A percentile compares a stretch with the other conserved stretches of the same genome.
phyloP scores from a whole-genome alignment of 371 early-diverging fungal species.

The Mortierella polycephala region DNA sequence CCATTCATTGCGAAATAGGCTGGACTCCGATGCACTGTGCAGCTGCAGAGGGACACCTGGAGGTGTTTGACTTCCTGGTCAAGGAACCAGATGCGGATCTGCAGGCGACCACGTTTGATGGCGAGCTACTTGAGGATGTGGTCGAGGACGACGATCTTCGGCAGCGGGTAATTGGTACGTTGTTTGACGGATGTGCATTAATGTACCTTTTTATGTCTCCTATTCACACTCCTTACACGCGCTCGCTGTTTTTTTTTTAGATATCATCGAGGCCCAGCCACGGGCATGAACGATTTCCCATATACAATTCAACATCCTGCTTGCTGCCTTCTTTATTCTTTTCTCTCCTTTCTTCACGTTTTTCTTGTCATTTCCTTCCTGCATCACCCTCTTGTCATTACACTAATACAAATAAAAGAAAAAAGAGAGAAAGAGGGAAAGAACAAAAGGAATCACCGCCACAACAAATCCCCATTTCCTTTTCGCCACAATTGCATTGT shows the following conservation, averaged over 20 bases:
- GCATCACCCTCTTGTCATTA: neutral
- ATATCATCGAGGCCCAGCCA: constrained; percentile 37
- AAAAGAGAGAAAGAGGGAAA: neutral
- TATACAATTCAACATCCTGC: neutral
- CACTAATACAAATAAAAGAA: neutral
- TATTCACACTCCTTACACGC: neutral
- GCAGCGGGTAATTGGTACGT: constrained; percentile 40
- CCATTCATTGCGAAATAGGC: constrained; percentile 39
- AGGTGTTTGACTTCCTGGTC: constrained; percentile 58
- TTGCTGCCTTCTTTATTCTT: neutral
- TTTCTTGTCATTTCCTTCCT: too few species aligned
- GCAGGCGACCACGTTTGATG: constrained; percentile 40
- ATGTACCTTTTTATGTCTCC: neutral
- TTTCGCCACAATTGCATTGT: too few species aligned
- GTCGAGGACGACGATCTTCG: constrained; percentile 53
- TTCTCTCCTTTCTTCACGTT: neutral
- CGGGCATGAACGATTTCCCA: constrained; percentile 3
- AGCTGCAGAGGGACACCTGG: constrained; percentile 68
- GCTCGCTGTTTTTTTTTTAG: constrained; percentile 3
- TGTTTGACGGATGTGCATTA: neutral
- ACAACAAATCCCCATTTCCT: too few species aligned
- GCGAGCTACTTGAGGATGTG: constrained; percentile 48
- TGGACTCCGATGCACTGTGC: constrained; percentile 81
- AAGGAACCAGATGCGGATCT: constrained; percentile 37
- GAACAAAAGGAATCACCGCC: too few species aligned